A percentile compares a stretch with the other conserved stretches of the same genome.
Evolutionary conservation across 169 alveolate species (phyloP).

Genomic region (Neospora caninum): DNA sequence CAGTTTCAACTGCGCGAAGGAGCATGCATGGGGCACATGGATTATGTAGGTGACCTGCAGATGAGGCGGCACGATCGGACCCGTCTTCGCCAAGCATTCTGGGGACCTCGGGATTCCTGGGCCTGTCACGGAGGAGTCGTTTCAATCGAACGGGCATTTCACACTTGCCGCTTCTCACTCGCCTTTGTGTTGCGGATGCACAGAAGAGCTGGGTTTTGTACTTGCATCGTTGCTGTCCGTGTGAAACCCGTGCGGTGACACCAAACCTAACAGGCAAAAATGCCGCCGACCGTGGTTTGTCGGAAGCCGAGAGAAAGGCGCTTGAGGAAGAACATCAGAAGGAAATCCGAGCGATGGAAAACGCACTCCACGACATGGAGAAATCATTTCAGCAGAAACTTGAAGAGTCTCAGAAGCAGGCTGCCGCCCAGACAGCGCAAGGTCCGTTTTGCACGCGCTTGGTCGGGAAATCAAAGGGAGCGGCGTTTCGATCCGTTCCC

Average conservation of each 20-base stretch:
- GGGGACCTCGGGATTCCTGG: too few species aligned
- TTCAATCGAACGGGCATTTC: too few species aligned
- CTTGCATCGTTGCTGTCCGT: too few species aligned
- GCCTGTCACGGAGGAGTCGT: too few species aligned
- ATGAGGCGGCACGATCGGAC: too few species aligned
- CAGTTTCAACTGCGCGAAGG: too few species aligned
- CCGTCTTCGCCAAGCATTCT: too few species aligned
- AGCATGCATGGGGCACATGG: background rate
- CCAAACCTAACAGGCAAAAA: background rate
- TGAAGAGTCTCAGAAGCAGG: constrained; percentile 20
- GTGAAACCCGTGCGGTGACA: too few species aligned
- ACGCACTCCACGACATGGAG: constrained; percentile 61
- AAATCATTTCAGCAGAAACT: constrained; percentile 55
- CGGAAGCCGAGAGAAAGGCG: constrained; percentile 32
- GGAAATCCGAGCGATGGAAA: constrained; percentile 68
- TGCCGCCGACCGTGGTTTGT: background rate
- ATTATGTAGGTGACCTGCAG: too few species aligned
- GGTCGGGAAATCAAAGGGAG: background rate
- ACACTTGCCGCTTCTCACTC: too few species aligned
- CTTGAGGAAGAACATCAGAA: constrained; percentile 68
- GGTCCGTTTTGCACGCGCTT: background rate
- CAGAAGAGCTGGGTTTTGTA: too few species aligned
- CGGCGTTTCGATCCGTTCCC: background rate
- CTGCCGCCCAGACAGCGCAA: background rate
- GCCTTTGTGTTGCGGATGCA: too few species aligned